Evolutionary conservation across 768 basidiomycete species (phyloP), one percentile per base, ranked within the genome.

Genomic region (Rhizopogon rudus): DNA sequence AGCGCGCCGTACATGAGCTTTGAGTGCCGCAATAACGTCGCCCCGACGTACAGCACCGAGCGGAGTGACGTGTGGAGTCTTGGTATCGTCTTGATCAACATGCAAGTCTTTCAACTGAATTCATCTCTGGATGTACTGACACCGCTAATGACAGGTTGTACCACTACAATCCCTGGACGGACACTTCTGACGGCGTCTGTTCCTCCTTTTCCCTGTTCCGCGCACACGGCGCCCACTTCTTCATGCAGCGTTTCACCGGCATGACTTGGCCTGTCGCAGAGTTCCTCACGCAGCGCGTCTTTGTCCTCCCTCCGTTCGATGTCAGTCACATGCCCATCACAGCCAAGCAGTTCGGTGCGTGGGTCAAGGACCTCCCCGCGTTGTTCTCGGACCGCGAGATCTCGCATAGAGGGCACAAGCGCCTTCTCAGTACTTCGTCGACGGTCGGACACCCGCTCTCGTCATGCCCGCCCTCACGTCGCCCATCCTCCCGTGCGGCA

Each of bases 1-100:
- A 96, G 93, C 70, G 93, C 94, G 51, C 96, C 96, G 0, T 98
- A 98, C 71, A 98, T 98, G 96, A 95, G 93, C 70, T 98, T 87
- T 66, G 96, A 98, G 78, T 98, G 97, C 75, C 88, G 96, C 70
- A 98, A 98, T 78, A 97, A 98, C 72, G 80, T 94, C 61, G 91
- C 89, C 29, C 95, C 97, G 59, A 91, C 89, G 49, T 99, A 99
- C 77, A 82, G 83, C 60, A 94, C 96, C 58, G 89, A 88, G 63
- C 91, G 91, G 55, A 97, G 97, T 58, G 96, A 99, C 73, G 93
- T 99, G 52, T 99, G 93, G 96, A 98, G 96, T 25, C 81, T 99
- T 63, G 96, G 96, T 59, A 97, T 99, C 69, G 97, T 99, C 61
- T 84, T 99, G 64, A 92, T 99, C 80, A 99, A 99, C 72, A 95